These are phyloP conservation scores for Macrophomina phaseolina DNA, from an alignment of 2,329 filamentous ascomycete genomes.

Conservation along the genomic window DNA sequence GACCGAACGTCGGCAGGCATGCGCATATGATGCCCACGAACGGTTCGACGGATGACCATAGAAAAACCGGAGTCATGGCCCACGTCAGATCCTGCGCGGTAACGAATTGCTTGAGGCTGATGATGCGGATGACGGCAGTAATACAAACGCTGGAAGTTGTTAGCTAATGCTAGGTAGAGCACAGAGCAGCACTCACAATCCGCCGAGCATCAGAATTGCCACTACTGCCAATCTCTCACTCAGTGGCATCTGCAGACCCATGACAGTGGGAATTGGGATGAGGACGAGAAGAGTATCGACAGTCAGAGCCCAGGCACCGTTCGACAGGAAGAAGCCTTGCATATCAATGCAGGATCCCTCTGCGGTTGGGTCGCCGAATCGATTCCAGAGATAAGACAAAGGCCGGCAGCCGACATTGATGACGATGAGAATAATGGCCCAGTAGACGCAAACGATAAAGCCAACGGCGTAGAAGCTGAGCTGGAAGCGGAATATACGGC, in stretches of 20 bases:
- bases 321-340: constrained; percentile 57
- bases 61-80: constrained; percentile 38
- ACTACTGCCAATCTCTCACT: constrained; percentile 16
- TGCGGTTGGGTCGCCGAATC: constrained; percentile 36
- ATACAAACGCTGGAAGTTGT: constrained; percentile 35
- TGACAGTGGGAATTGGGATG: constrained; percentile 42
- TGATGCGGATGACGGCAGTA: constrained; percentile 38
- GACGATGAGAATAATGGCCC: constrained; percentile 52
- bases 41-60: constrained; percentile 44
- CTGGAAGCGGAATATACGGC: constrained; percentile 60
- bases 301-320: constrained; percentile 47
- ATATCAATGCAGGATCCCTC: constrained; percentile 53
- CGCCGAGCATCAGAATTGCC: constrained; percentile 22
- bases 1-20: constrained; percentile 36
- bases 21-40: constrained; percentile 46
- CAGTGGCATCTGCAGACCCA: constrained; percentile 36
- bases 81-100: constrained; percentile 36
- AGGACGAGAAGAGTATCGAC: constrained; percentile 44
- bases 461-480: constrained; percentile 51
- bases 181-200: constrained; percentile 20
- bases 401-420: constrained; percentile 52
- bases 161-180: not conserved
- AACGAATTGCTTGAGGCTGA: constrained; percentile 35
- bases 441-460: constrained; percentile 49
- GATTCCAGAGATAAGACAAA: constrained; percentile 55